Evolutionary conservation across 371 early-diverging fungal species (phyloP).

Genomic region (Blakeslea trispora): DNA sequence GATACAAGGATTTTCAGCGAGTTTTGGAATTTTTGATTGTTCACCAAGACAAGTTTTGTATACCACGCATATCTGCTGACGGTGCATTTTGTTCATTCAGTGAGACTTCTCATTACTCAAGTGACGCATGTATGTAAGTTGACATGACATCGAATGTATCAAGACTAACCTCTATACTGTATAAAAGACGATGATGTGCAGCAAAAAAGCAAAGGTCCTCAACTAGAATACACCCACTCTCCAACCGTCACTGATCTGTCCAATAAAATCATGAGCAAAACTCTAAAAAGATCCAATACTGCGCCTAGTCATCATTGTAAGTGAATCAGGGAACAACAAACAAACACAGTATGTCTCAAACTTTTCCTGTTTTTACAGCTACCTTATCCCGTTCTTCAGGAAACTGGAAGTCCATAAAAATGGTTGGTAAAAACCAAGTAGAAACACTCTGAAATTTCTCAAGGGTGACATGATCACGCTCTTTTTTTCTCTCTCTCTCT

Average conservation of each 20-base stretch:
- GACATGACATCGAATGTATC: too few species aligned
- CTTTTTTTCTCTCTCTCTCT: background rate
- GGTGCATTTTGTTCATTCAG: background rate
- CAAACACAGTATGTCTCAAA: too few species aligned
- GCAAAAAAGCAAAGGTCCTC: too few species aligned
- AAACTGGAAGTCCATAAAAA: conserved; percentile 30
- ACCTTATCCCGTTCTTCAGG: conserved; percentile 1
- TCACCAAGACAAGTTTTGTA: conserved; percentile 35
- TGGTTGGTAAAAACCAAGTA: conserved; percentile 9
- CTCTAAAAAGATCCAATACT: conserved; percentile 24
- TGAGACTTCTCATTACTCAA: background rate
- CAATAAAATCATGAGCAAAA: background rate
- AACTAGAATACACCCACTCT: background rate
- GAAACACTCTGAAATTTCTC: conserved; percentile 1
- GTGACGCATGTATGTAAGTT: conserved; percentile 10
- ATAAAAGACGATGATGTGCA: too few species aligned
- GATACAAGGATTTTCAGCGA: conserved; percentile 58
- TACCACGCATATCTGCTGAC: conserved; percentile 20
- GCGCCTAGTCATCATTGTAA: conserved; percentile 19
- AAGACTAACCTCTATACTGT: too few species aligned
- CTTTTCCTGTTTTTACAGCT: background rate
- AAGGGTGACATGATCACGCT: background rate
- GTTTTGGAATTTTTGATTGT: conserved; percentile 62
- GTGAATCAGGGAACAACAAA: too few species aligned
- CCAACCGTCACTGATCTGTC: background rate